Base-by-base conservation (phyloP, 176 grass and related monocot genomes). In the Triticum aestivum region DNA sequence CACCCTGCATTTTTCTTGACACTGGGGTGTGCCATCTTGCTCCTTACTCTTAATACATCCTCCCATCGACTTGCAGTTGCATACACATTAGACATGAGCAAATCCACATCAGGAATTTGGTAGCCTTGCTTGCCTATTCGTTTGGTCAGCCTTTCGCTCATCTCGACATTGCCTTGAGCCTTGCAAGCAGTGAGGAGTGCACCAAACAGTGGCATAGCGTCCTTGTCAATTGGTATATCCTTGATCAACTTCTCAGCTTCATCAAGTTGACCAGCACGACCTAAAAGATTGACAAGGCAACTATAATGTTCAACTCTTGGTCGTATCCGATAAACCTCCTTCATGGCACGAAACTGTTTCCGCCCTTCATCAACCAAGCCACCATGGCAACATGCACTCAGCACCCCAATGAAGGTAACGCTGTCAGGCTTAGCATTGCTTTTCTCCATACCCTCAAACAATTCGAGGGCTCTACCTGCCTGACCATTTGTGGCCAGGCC, bases 1-100 rank as follows among this genome's bases (percentile, higher is more conserved):
- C 80, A 90, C 11, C 93, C 93, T 86, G 88, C 88, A 63, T 83
- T 89, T 86, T 95, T 95, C 88, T 95, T 95, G 78, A 84, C 7
- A 44, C 75, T 71, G 15, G 84, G 82, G 63, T 95, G 69, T 14
- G 81, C 58, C 79, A 95, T 95, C 90, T 89, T 73, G 32, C 80
- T 90, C 24, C 93, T 87, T 47, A 88, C 70, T 88, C 84, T 88
- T 24, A 75, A 63, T 10, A 64, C 90, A 70, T 95, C 88, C 23
- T 90, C 86, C 90, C 93, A 95, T 83, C 88, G 74, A 56, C 37
- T 86, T 82, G 90, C 88, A 12, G 83, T 79, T 63, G 93, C 93
- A 88, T 92, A 92, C 39, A 95, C 85, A 63, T 95, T 92, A 56
- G 90, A 89, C 45, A 95, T 77, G 23, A 95, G 86, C 34, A 90